Base-by-base conservation (phyloP, 2,329 filamentous ascomycete species). In the Coniochaeta sp. region DNA sequence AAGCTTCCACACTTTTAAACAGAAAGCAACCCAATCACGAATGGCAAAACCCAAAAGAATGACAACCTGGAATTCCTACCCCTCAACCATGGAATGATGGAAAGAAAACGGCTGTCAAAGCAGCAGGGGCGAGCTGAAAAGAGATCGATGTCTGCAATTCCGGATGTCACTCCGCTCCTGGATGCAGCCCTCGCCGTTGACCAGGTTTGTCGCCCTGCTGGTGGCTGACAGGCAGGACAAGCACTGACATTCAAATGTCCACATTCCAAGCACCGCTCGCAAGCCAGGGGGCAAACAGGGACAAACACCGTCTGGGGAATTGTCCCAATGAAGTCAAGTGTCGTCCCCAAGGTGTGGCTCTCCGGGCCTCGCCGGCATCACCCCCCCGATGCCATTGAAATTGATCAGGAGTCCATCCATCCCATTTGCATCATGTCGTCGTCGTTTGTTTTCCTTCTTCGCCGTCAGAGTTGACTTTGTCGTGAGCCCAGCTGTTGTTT, bases 391-490 rank as follows among this genome's bases (percentile, higher is more conserved):
- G n/a, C n/a, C n/a, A n/a, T n/a, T n/a, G n/a, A n/a, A n/a, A n/a
- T n/a, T n/a, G n/a, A n/a, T n/a, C n/a, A n/a, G n/a, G n/a, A n/a
- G n/a, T n/a, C n/a, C n/a, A n/a, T n/a, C n/a, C n/a, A n/a, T n/a
- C n/a, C n/a, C n/a, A n/a, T n/a, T n/a, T n/a, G n/a, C n/a, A n/a
- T n/a, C n/a, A n/a, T n/a, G n/a, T n/a, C n/a, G n/a, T n/a, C n/a
- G 42, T 28, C 8, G 24, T 16, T 16, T 16, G 7, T 6, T n/a
- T 27, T 48, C 42, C 16, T 3, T 30, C 14, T 3, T 20, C 26
- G 24, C 28, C n/a, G n/a, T 30, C 14, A 28, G 7, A 48, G 24
- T 48, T 31, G 45, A n/a, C n/a, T 31, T 57, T 13, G 46, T 56
- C 48, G 31, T 48, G 45, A 28, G 26, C 28, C 28, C 14, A 48